Percentiles rank a stretch among this genome's conserved stretches.
Evolutionary conservation across 495 filamentous ascomycete genomes (phyloP).

Genomic region (Aspergillus nidulans): DNA sequence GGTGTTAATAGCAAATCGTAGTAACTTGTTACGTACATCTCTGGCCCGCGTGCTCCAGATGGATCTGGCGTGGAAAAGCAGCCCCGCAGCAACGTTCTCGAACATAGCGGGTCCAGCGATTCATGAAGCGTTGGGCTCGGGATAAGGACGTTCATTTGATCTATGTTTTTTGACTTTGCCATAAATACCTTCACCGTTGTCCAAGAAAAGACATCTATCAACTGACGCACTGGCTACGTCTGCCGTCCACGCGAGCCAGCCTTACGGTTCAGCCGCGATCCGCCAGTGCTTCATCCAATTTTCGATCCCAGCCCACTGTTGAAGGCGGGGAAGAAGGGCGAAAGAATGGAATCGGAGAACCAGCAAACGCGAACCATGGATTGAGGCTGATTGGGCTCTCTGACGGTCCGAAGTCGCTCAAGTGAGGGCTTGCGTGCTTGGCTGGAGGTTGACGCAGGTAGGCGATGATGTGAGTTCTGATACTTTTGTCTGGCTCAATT

Average conservation of each 20-base stretch:
- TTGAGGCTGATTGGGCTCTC: neutral
- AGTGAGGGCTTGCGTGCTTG: neutral
- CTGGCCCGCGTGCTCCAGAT: no score
- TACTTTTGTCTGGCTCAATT: neutral
- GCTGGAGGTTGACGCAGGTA: neutral
- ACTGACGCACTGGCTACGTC: neutral
- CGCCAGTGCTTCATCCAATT: neutral
- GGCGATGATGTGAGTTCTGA: neutral
- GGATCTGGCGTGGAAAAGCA: neutral
- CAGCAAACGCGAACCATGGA: slow-evolving; percentile 6
- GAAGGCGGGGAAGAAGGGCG: neutral
- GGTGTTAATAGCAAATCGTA: neutral
- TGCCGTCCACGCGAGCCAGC: neutral
- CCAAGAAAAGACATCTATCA: neutral
- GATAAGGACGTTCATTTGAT: neutral
- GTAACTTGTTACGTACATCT: neutral
- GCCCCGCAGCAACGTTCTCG: slow-evolving; percentile 10
- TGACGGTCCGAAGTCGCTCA: neutral
- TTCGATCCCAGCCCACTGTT: neutral
- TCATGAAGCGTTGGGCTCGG: neutral
- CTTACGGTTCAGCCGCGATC: neutral
- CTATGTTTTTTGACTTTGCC: neutral
- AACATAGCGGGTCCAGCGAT: slow-evolving; percentile 7
- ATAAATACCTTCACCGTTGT: neutral
- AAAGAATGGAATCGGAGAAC: slow-evolving; percentile 12